These are phyloP conservation scores for Yamadazyma sp. DNA, from an alignment of 805 yeast species.

Conservation along the genomic window DNA sequence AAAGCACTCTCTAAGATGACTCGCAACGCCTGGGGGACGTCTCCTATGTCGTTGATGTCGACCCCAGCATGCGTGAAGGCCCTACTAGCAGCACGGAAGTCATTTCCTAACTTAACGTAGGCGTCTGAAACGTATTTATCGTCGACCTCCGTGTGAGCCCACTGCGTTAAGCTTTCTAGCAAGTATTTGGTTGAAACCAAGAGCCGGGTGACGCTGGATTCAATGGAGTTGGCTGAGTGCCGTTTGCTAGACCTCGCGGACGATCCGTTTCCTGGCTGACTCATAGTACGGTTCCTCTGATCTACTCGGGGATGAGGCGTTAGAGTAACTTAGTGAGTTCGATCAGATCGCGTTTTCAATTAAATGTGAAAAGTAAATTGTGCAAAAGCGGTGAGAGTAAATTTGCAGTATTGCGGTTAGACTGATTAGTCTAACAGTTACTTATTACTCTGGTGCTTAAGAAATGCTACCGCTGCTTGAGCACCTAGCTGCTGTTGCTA, in stretches of 20 bases:
- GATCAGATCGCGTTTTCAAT: too few relatives aligned
- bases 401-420: too few relatives aligned
- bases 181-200: conserved; percentile 86
- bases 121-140: conserved; percentile 87
- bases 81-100: conserved; percentile 80
- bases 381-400: too few relatives aligned
- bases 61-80: conserved; percentile 79
- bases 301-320: too few relatives aligned
- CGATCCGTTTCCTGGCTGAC: not conserved
- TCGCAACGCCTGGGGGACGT: conserved; percentile 82
- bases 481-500: too few relatives aligned
- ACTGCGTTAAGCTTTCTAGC: conserved; percentile 79
- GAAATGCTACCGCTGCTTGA: too few relatives aligned
- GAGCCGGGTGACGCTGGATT: conserved; percentile 73
- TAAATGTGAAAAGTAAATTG: too few relatives aligned
- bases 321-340: too few relatives aligned
- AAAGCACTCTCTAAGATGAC: conserved; percentile 82
- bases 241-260: conserved; percentile 15
- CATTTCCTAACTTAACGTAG: conserved; percentile 90
- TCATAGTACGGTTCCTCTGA: too few relatives aligned
- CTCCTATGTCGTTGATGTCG: conserved; percentile 80
- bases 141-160: conserved; percentile 82
- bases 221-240: conserved; percentile 52
- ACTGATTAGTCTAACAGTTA: too few relatives aligned
- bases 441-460: too few relatives aligned